These are phyloP conservation scores for Phialophora macrospora DNA, from an alignment of 2,329 filamentous ascomycete genomes.

Conservation along the genomic window DNA sequence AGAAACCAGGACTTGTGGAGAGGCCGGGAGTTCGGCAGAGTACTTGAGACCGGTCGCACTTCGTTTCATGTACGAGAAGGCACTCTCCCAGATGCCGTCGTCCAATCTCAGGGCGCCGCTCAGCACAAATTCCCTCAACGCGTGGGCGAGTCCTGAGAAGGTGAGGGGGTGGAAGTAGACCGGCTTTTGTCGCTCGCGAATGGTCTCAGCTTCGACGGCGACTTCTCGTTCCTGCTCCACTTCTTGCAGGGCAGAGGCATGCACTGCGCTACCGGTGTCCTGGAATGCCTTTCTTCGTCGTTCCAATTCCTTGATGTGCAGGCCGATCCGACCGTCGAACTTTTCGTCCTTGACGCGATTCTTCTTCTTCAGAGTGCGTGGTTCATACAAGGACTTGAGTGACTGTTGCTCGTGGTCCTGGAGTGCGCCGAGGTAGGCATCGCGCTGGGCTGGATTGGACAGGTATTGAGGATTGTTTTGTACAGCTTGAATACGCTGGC, in stretches of 20 bases:
- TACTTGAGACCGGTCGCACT: constrained; percentile 43
- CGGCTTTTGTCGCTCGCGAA: constrained; percentile 61
- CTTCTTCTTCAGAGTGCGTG: constrained; percentile 35
- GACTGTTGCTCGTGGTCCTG: constrained; percentile 61
- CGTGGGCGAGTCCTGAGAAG: constrained; percentile 53
- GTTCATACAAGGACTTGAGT: constrained; percentile 59
- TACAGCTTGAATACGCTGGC: constrained; percentile 44
- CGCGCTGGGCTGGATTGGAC: neutral
- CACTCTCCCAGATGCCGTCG: constrained; percentile 7
- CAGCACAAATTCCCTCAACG: constrained; percentile 50
- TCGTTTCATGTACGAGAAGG: constrained; percentile 25
- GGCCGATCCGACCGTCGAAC: constrained; percentile 33
- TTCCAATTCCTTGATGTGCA: constrained; percentile 35
- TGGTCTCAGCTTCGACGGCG: constrained; percentile 65
- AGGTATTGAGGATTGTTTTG: constrained; percentile 15
- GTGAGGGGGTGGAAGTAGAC: constrained; percentile 44
- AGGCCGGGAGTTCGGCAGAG: constrained; percentile 7
- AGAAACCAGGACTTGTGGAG: constrained; percentile 52
- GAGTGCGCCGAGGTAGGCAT: constrained; percentile 44
- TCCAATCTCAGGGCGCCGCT: constrained; percentile 40
- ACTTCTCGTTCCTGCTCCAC: constrained; percentile 72
- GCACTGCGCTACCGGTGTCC: constrained; percentile 40
- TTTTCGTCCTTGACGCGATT: constrained; percentile 12
- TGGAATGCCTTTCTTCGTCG: constrained; percentile 32
- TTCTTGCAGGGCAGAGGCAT: constrained; percentile 51